Conservation (phyloP, 108 stramenopile genomes). For the Licmophora abbreviata region DNA sequence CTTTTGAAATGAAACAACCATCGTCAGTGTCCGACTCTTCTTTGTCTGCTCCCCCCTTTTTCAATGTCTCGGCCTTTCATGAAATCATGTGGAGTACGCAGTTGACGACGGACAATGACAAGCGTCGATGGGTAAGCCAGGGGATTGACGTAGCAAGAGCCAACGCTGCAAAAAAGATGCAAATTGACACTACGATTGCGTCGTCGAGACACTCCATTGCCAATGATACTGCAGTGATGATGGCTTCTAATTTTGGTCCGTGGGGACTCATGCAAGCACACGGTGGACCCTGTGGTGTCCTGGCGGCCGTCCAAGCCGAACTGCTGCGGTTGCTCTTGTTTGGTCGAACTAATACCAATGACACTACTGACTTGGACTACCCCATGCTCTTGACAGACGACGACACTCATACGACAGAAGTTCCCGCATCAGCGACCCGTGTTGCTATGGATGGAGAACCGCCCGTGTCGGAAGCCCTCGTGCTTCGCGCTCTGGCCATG, state of each 20-base stretch:
- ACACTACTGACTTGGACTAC: neutral
- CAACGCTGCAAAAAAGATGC: neutral
- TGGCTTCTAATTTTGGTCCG: constrained; percentile 5
- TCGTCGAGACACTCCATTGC: constrained; percentile 1
- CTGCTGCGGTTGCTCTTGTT: constrained; percentile 56
- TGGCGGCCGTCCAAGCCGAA: constrained; percentile 80
- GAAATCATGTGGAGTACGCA: constrained; percentile 42
- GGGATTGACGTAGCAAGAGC: constrained; percentile 18
- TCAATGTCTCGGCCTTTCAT: constrained; percentile 20
- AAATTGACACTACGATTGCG: constrained; percentile 8
- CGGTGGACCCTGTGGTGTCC: constrained; percentile 86
- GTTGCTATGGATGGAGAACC: constrained; percentile 7
- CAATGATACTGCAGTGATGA: constrained; percentile 7
- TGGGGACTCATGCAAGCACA: constrained; percentile 82
- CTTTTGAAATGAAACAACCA: too few relatives aligned
- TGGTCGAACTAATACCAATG: constrained; percentile 16
- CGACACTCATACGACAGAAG: constrained; percentile 3
- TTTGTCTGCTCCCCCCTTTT: neutral
- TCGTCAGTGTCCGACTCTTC: too few relatives aligned
- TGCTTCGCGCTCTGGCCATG: constrained; percentile 42
- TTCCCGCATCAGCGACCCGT: constrained; percentile 6
- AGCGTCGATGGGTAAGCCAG: constrained; percentile 58
- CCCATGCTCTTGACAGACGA: neutral
- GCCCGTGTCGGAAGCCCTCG: constrained; percentile 14
- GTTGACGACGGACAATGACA: constrained; percentile 49